phyloP scores from a whole-genome alignment of 2,329 filamentous ascomycete genomes.

The Tolypocladium nubicola region DNA sequence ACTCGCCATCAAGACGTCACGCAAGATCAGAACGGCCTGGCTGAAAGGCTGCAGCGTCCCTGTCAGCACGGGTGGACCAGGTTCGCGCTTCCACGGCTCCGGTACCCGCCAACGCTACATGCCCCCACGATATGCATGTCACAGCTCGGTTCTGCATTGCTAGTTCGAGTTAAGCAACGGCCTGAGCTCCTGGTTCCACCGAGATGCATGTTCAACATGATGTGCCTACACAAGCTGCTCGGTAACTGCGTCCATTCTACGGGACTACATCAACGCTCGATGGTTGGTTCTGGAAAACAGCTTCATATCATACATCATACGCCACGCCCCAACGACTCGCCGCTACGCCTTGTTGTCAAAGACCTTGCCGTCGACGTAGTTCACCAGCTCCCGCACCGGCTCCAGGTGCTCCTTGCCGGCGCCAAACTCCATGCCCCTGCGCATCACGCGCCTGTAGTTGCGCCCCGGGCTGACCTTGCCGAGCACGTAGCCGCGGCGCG shows the following conservation, averaged over 20 bases:
- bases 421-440: constrained; percentile 40
- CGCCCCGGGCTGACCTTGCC: constrained; percentile 43
- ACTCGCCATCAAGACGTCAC: no score
- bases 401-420: constrained; percentile 27
- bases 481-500: constrained; percentile 36
- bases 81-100: background rate
- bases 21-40: background rate
- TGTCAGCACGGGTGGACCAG: background rate
- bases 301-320: background rate
- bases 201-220: no score
- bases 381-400: constrained; percentile 39
- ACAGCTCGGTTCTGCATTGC: no score
- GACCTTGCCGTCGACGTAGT: constrained; percentile 34
- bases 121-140: background rate
- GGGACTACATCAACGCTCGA: background rate
- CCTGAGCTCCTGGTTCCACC: background rate
- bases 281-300: no score
- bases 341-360: constrained; percentile 29
- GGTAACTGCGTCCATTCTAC: background rate
- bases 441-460: constrained; percentile 44
- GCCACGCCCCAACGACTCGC: no score
- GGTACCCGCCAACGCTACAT: background rate
- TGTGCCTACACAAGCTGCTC: no score
- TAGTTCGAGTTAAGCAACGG: background rate
- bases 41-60: no score